Evolutionary conservation across 1,284 basidiomycete genomes (phyloP).

Genomic region (Pseudozyma tsukubaensis): DNA sequence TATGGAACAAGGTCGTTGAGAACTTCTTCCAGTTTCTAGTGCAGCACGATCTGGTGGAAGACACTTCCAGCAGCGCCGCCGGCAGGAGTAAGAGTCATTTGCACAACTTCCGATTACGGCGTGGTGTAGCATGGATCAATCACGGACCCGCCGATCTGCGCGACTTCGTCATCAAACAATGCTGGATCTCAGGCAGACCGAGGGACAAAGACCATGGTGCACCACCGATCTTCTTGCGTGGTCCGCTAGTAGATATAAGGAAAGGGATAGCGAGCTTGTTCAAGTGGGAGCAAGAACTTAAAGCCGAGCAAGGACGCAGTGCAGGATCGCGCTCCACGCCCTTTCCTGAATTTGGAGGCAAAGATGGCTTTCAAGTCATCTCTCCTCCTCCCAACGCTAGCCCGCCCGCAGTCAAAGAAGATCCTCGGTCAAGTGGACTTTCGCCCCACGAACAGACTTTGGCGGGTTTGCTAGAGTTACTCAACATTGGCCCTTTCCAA

Average conservation of each 20-base stretch:
- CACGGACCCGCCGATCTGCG: conserved; percentile 76
- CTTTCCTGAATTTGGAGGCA: conserved; percentile 30
- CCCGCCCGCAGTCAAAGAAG: conserved; percentile 7
- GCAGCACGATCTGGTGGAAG: conserved; percentile 69
- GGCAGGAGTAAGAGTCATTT: conserved; percentile 12
- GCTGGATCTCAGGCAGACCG: conserved; percentile 75
- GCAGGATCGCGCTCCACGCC: conserved; percentile 15
- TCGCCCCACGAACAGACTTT: conserved; percentile 49
- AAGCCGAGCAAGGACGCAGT: conserved; percentile 11
- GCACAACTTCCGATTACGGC: conserved; percentile 23
- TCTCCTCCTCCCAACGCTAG: conserved; percentile 1
- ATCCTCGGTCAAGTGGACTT: conserved; percentile 19
- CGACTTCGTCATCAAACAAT: conserved; percentile 80
- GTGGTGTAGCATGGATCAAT: conserved; percentile 71
- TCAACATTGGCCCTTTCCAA: conserved; percentile 62
- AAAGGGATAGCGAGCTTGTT: conserved; percentile 56
- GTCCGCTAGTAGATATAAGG: conserved; percentile 66
- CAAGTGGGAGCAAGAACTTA: conserved; percentile 45
- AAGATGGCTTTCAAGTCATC: conserved; percentile 50
- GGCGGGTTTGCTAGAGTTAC: conserved; percentile 45
- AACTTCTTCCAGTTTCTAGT: conserved; percentile 77
- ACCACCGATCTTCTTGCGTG: conserved; percentile 54
- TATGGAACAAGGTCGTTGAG: conserved; percentile 78
- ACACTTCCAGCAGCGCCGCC: conserved; percentile 6
- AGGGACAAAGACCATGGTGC: conserved; percentile 17